Percentiles rank a stretch among this genome's conserved stretches.
These are phyloP conservation scores for Aplosporella prunicola DNA, from an alignment of 2,329 filamentous ascomycete genomes.

Conservation along the genomic window DNA sequence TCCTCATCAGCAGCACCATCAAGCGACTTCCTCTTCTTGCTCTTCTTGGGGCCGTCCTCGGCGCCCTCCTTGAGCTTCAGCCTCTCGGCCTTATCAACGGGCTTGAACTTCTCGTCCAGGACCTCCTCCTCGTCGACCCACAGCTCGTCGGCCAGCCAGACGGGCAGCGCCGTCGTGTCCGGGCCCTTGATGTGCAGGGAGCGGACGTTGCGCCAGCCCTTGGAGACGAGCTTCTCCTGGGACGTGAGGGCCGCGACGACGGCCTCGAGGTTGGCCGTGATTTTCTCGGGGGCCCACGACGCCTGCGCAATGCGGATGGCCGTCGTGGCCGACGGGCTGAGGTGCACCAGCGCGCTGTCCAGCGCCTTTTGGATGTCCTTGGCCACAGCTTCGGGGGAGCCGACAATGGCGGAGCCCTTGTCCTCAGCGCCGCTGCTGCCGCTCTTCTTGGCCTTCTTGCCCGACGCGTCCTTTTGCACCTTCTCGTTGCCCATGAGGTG, in stretches of 20 bases:
- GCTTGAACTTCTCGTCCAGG: slow-evolving; percentile 41
- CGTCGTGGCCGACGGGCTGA: slow-evolving; percentile 70
- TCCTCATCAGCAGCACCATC: slow-evolving; percentile 29
- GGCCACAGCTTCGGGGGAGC: slow-evolving; percentile 57
- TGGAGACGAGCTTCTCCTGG: slow-evolving; percentile 63
- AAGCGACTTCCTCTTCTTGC: slow-evolving; percentile 11
- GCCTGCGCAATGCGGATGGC: slow-evolving; percentile 71
- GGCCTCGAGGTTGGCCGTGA: slow-evolving; percentile 71
- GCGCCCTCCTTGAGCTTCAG: slow-evolving; percentile 6
- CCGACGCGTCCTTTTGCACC: slow-evolving; percentile 48
- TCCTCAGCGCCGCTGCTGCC: slow-evolving; percentile 30
- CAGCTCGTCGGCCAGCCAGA: slow-evolving; percentile 87
- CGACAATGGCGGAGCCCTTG: slow-evolving; percentile 34
- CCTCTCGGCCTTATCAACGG: slow-evolving; percentile 17
- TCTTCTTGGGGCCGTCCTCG: slow-evolving; percentile 1
- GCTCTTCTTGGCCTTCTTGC: slow-evolving; percentile 28
- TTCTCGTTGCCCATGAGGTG: slow-evolving; percentile 56
- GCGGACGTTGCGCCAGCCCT: slow-evolving; percentile 80
- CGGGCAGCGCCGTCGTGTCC: slow-evolving; percentile 78
- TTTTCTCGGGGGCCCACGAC: slow-evolving; percentile 61
- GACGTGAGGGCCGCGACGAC: slow-evolving; percentile 51
- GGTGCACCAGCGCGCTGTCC: slow-evolving; percentile 66
- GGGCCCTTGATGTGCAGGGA: slow-evolving; percentile 85
- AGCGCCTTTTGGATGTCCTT: slow-evolving; percentile 74
- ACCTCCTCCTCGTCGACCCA: slow-evolving; percentile 75